A percentile compares a stretch with the other conserved stretches of the same genome.
These are phyloP conservation scores for Colletotrichum sublineola DNA, from an alignment of 2,329 filamentous ascomycete genomes.

Conservation along the genomic window DNA sequence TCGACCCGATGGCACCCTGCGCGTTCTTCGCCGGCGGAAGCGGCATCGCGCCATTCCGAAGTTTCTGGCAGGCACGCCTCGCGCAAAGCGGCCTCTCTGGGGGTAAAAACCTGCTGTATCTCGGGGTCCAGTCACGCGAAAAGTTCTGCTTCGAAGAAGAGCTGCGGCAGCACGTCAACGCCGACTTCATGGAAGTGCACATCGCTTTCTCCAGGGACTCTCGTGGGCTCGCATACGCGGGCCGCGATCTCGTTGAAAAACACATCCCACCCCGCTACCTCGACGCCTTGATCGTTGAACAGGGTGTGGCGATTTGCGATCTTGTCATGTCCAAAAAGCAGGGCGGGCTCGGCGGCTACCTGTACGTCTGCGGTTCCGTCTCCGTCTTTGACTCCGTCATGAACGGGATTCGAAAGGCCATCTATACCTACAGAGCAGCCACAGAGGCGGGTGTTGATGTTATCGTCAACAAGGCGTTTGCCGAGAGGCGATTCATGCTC, in stretches of 20 bases:
- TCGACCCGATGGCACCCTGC: slow-evolving; percentile 64
- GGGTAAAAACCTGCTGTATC: slow-evolving; percentile 62
- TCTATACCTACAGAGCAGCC: slow-evolving; percentile 65
- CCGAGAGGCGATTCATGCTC: slow-evolving; percentile 68
- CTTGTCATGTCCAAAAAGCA: slow-evolving; percentile 70
- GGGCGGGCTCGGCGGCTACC: slow-evolving; percentile 56
- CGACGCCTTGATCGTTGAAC: slow-evolving; percentile 64
- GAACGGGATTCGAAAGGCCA: slow-evolving; percentile 66
- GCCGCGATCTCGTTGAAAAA: slow-evolving; percentile 62
- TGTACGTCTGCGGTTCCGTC: slow-evolving; percentile 48
- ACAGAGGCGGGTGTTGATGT: slow-evolving; percentile 65
- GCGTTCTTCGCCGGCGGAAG: slow-evolving; percentile 68
- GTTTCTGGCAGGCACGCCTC: slow-evolving; percentile 65
- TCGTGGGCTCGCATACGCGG: slow-evolving; percentile 61
- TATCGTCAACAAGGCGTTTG: slow-evolving; percentile 66
- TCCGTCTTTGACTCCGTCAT: slow-evolving; percentile 66
- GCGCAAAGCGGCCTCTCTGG: slow-evolving; percentile 50
- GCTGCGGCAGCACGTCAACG: slow-evolving; percentile 59
- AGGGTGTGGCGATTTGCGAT: slow-evolving; percentile 64
- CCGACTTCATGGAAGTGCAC: slow-evolving; percentile 65
- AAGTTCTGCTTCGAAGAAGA: slow-evolving; percentile 66
- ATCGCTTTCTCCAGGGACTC: slow-evolving; percentile 66
- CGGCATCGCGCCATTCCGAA: slow-evolving; percentile 66
- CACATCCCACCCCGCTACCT: slow-evolving; percentile 65
- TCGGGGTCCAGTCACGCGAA: slow-evolving; percentile 66